Evolutionary conservation across 257 asterid genomes (phyloP).

Genomic region (Echium plantagineum): DNA sequence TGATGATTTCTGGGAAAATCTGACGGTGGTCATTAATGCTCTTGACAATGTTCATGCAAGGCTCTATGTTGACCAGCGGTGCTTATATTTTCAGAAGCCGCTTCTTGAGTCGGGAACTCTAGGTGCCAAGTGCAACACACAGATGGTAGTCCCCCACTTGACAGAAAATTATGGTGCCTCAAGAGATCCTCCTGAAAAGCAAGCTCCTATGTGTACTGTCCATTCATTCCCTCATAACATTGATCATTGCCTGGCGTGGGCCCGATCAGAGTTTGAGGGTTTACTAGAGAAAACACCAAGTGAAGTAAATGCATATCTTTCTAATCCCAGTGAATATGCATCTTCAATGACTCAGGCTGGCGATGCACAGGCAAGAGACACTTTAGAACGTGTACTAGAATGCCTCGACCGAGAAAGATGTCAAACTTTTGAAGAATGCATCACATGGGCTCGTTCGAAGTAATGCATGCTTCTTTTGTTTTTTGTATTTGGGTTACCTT

Average conservation of each 20-base stretch:
- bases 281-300: conserved; percentile 88
- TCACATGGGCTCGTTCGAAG: conserved; percentile 79
- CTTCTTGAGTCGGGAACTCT: conserved; percentile 97
- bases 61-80: conserved; percentile 90
- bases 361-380: conserved; percentile 94
- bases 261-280: conserved; percentile 92
- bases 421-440: conserved; percentile 71
- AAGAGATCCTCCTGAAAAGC: conserved; percentile 92
- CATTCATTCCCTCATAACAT: conserved; percentile 93
- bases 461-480: conserved; percentile 17
- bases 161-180: conserved; percentile 94
- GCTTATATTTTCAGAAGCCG: conserved; percentile 88
- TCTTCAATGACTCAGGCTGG: conserved; percentile 69
- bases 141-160: conserved; percentile 89
- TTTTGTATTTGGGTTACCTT: neutral
- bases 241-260: conserved; percentile 97
- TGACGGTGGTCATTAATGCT: conserved; percentile 65
- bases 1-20: conserved; percentile 84
- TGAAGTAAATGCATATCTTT: conserved; percentile 74
- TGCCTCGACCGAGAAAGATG: conserved; percentile 71
- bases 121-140: conserved; percentile 91
- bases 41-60: conserved; percentile 92
- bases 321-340: conserved; percentile 57
- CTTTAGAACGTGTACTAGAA: conserved; percentile 70
- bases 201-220: conserved; percentile 95